These are phyloP conservation scores for Dissophora globulifera DNA, from an alignment of 192 early-diverging fungal genomes.

Conservation along the genomic window DNA sequence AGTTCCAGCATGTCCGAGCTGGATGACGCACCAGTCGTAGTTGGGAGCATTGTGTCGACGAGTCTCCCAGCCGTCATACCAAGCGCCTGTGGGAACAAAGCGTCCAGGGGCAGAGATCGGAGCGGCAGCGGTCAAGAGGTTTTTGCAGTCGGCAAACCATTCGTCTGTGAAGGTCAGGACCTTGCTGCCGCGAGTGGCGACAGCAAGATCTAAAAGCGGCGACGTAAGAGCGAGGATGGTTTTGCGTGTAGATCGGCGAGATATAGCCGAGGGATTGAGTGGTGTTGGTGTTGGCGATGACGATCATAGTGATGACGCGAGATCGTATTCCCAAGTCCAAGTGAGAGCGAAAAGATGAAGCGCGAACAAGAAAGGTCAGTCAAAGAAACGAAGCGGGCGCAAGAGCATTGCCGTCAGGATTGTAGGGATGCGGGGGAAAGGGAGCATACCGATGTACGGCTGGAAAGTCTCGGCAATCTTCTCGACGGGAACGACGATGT, in stretches of 20 bases:
- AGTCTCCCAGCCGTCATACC: constrained; percentile 96
- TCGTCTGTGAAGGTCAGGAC: constrained; percentile 89
- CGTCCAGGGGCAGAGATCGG: constrained; percentile 72
- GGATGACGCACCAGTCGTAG: constrained; percentile 86
- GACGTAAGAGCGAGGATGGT: neutral
- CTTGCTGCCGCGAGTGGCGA: constrained; percentile 73
- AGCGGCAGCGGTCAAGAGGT: constrained; percentile 77
- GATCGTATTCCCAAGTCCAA: too few relatives aligned
- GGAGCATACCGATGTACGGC: too few relatives aligned
- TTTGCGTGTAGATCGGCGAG: too few relatives aligned
- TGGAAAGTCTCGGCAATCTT: too few relatives aligned
- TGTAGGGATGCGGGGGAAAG: too few relatives aligned
- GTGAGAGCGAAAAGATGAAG: too few relatives aligned
- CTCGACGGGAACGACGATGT: too few relatives aligned
- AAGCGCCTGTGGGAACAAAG: constrained; percentile 74
- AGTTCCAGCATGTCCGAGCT: constrained; percentile 85
- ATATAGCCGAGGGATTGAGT: too few relatives aligned
- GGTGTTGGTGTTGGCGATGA: neutral
- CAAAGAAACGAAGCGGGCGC: too few relatives aligned
- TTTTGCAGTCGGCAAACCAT: constrained; percentile 89
- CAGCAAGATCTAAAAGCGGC: constrained; percentile 73
- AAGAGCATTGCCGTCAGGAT: too few relatives aligned
- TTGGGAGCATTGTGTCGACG: constrained; percentile 82
- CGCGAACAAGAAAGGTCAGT: too few relatives aligned
- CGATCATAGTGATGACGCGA: too few relatives aligned